These are phyloP conservation scores for Lotmaria passim DNA, from an alignment of 208 protist genomes.

Conservation along the genomic window DNA sequence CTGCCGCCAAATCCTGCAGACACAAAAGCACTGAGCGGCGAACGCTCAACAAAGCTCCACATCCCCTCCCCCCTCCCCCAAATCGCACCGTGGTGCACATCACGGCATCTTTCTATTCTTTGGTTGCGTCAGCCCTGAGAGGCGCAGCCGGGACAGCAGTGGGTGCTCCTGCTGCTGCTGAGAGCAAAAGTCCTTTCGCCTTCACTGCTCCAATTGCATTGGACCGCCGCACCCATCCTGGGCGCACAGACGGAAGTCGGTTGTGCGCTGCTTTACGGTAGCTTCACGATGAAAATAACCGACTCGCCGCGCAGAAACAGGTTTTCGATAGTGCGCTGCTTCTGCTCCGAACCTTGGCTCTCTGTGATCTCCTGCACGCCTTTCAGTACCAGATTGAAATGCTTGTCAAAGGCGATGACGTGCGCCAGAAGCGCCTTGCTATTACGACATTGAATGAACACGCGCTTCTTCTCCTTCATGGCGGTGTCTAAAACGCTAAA, in stretches of 20 bases:
- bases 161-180: no score
- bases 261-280: slow-evolving; percentile 55
- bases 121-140: no score
- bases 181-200: no score
- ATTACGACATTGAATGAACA: slow-evolving; percentile 99
- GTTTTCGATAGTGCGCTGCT: slow-evolving; percentile 95
- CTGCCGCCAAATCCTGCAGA: no score
- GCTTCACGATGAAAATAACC: slow-evolving; percentile 98
- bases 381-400: slow-evolving; percentile 99
- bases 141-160: no score
- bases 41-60: no score
- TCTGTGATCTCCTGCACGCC: slow-evolving; percentile 79
- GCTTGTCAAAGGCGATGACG: slow-evolving; percentile 99
- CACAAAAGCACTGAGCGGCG: no score
- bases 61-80: no score
- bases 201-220: no score
- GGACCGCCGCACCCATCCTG: no score
- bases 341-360: slow-evolving; percentile 95
- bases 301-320: slow-evolving; percentile 99
- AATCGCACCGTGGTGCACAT: no score
- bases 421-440: slow-evolving; percentile 98
- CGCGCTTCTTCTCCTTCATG: slow-evolving; percentile 83
- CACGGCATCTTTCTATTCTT: no score
- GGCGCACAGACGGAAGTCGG: not conserved
- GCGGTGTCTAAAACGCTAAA: slow-evolving; percentile 83